Evolutionary conservation across 2,329 filamentous ascomycete genomes (phyloP), one percentile per base, ranked within the genome.

Genomic region (Calonectria honghensis): DNA sequence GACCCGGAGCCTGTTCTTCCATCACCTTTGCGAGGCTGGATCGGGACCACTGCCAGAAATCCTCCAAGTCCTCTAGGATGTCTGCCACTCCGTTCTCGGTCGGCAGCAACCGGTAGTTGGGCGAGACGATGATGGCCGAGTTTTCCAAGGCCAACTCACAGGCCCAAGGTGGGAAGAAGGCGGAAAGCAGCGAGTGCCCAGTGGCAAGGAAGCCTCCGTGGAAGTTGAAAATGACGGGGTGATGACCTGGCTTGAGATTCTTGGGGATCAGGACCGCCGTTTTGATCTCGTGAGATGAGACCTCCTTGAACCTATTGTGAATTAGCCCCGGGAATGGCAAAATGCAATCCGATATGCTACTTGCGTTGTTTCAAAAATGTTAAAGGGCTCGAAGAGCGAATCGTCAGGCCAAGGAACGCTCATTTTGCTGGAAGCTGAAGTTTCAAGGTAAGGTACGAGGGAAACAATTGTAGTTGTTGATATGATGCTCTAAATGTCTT

Each of bases 191-290:
- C 11, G 71, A 73, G 6, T 81, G 76, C 0, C 61, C 80, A 18
- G 71, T 76, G 24, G 79, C 74, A 0, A 83, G 75, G 24, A 79
- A 82, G 0, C 81, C 81, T 0, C 81, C 81, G n/a, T 83, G 81
- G 0, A 82, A 64, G 32, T 82, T 75, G 31, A 75, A 74, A 7
- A 81, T 75, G 1, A 82, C 48, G 0, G 81, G 80, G 48, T 80
- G 75, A 0, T n/a, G 29, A 0, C 79, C 79, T 1, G 78, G 72
- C 3, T 79, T 74, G 4, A 82, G 69, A 20, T 54, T 48, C 37
- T 82, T 82, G 20, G 81, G 81, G 14, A 82, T 68, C 3, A 83
- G 61, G 24, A 83, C 61, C 1, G 78, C 79, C 0, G 79, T 70
- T 51, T 78, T 76, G 4, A 81, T 77, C 1, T 79, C 54, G 31